A percentile compares a stretch with the other conserved stretches of the same genome.
Evolutionary conservation across 208 protist genomes (phyloP).

Genomic region (Naegleria lovaniensis): DNA sequence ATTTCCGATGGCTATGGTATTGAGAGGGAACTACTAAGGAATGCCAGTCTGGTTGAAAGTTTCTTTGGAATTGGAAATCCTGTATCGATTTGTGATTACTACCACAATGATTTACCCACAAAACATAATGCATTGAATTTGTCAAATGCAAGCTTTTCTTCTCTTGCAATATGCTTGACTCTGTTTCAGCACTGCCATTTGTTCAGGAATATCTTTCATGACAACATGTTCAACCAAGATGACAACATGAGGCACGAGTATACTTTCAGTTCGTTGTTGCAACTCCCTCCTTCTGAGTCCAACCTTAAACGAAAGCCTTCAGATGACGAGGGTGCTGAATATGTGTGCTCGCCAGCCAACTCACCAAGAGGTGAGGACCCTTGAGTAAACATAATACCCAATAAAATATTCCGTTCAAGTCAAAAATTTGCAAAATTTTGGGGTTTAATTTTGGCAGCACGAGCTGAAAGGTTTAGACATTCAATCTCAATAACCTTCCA

Average conservation of each 20-base stretch:
- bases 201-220: neutral
- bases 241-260: neutral
- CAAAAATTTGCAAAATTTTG: neutral
- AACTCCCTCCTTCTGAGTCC: neutral
- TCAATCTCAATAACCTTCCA: neutral
- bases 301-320: neutral
- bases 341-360: neutral
- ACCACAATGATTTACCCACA: neutral
- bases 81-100: neutral
- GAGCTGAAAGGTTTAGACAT: neutral
- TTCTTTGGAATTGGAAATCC: neutral
- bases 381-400: neutral
- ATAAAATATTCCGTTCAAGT: neutral
- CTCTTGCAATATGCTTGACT: neutral
- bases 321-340: neutral
- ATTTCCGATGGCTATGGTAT: neutral
- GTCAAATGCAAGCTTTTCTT: neutral
- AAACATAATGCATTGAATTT: neutral
- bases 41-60: neutral
- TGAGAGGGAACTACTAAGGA: neutral
- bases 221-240: neutral
- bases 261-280: neutral
- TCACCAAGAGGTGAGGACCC: neutral
- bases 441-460: neutral
- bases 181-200: slow-evolving; percentile 21